phyloP scores from a whole-genome alignment of 257 asterid species.

The Leptodermis oblonga region DNA sequence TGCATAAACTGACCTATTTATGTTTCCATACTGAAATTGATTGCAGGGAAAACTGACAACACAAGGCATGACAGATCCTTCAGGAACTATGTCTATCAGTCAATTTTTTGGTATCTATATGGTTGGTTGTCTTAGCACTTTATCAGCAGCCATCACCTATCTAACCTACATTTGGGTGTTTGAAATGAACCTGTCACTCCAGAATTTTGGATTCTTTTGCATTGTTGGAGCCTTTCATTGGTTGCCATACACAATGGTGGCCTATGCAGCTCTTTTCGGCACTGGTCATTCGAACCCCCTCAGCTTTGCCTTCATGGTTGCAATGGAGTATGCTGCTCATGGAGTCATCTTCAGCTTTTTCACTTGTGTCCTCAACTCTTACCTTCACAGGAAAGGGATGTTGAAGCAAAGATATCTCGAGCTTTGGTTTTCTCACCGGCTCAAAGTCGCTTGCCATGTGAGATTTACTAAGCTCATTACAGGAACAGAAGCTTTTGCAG shows the following conservation, averaged over 20 bases:
- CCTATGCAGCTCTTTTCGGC: conserved; percentile 32
- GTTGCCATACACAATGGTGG: conserved; percentile 50
- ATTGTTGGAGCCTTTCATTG: conserved; percentile 56
- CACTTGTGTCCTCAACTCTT: conserved; percentile 33
- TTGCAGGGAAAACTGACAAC: conserved; percentile 30
- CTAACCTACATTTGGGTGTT: conserved; percentile 36
- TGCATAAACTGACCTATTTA: not conserved
- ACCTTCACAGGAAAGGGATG: conserved; percentile 18
- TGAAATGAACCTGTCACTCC: conserved; percentile 30
- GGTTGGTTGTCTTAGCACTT: conserved; percentile 51
- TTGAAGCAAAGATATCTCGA: conserved; percentile 13
- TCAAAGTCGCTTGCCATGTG: conserved; percentile 36
- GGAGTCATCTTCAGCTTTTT: conserved; percentile 43
- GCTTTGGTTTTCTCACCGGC: conserved; percentile 41
- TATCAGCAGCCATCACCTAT: conserved; percentile 50
- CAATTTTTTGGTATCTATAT: conserved; percentile 48
- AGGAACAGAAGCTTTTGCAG: conserved; percentile 60
- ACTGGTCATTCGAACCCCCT: conserved; percentile 29
- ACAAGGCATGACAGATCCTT: conserved; percentile 14
- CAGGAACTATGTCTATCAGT: conserved; percentile 15
- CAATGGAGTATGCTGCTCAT: conserved; percentile 39
- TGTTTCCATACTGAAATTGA: conserved; percentile 10
- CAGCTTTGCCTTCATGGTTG: conserved; percentile 38
- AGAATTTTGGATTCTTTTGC: conserved; percentile 40
- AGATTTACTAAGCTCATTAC: conserved; percentile 55